phyloP scores from a whole-genome alignment of 2,329 filamentous ascomycete species.

The Neofusicoccum ribis region DNA sequence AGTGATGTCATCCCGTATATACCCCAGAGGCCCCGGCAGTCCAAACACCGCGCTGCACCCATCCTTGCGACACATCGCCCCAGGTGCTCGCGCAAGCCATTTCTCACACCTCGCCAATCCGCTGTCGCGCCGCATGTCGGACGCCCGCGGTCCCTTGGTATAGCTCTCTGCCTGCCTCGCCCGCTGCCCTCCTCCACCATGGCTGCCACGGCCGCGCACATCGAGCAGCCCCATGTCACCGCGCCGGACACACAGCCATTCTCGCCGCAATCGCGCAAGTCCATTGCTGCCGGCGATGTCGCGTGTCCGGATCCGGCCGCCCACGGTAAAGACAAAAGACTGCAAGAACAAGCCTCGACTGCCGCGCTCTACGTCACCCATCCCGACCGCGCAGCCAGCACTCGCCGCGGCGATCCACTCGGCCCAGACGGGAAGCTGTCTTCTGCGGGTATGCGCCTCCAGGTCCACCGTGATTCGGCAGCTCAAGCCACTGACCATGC shows the following conservation, averaged over 20 bases:
- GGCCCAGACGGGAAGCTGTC: conserved; percentile 58
- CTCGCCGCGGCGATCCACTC: conserved; percentile 37
- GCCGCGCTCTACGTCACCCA: conserved; percentile 60
- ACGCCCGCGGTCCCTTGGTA: background rate
- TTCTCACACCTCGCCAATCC: background rate
- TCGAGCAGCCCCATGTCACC: background rate
- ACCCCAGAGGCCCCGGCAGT: background rate
- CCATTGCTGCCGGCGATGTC: background rate
- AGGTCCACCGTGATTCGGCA: background rate
- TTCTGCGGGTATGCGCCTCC: conserved; percentile 52
- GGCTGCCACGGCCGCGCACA: background rate
- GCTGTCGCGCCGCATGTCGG: background rate
- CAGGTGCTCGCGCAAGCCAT: background rate
- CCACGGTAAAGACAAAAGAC: conserved; percentile 37
- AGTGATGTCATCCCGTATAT: conserved; percentile 32
- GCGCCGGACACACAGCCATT: background rate
- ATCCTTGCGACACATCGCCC: conserved; percentile 4
- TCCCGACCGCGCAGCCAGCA: conserved; percentile 32
- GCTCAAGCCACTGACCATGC: conserved; percentile 23
- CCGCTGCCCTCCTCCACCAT: background rate
- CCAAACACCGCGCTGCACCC: background rate
- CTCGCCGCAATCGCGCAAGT: background rate
- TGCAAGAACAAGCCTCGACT: conserved; percentile 57
- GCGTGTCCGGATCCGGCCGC: conserved; percentile 48
- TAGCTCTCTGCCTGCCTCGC: background rate